Evolutionary conservation across 176 grass and related monocot species (phyloP), one percentile per base, ranked within the genome.

Genomic region (Lolium rigidum): DNA sequence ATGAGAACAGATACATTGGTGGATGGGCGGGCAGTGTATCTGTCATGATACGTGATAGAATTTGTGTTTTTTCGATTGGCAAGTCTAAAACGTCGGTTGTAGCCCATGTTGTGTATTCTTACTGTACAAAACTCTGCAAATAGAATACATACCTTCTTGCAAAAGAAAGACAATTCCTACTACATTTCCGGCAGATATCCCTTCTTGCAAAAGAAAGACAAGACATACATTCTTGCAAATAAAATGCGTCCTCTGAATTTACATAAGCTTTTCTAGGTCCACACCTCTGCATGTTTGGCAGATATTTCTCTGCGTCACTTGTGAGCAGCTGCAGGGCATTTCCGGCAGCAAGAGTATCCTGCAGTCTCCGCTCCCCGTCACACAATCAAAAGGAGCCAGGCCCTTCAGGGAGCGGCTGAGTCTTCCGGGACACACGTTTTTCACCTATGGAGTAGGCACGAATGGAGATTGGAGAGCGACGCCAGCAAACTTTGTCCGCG

Each of bases 271-370:
- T 74, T 25, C 47, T 21, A 51, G 48, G 9, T 76, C 49, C 49
- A 37, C 16, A 76, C 28, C 74, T 55, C 16, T 35, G 49, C 26
- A 55, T 76, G 9, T 28, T 76, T 37, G 49, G 49, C 26, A 17
- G 48, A 55, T 20, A 55, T 55, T 54, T 22, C 16, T 50, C 50
- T 20, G 4, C 9, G 24, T 2, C 25, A 15, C 16, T 54, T 76
- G 49, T 76, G 73, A 15, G 15, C 16, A 76, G 49, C 25, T 76
- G 49, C 49, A 35, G 16, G 49, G 74, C 49, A 55, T 76, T 76
- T 76, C 48, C 48, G 25, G 73, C 48, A 50, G 8, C 72, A 51
- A 50, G 46, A 52, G 47, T 76, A 17, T 28, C 48, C 24, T 31
- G 41, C 20, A 72, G 69, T 72, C 39, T 71, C 39, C 10, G 15